A percentile compares a stretch with the other conserved stretches of the same genome.
These are phyloP conservation scores for Malassezia arunalokei DNA, from an alignment of 1,284 basidiomycete genomes.

Conservation along the genomic window DNA sequence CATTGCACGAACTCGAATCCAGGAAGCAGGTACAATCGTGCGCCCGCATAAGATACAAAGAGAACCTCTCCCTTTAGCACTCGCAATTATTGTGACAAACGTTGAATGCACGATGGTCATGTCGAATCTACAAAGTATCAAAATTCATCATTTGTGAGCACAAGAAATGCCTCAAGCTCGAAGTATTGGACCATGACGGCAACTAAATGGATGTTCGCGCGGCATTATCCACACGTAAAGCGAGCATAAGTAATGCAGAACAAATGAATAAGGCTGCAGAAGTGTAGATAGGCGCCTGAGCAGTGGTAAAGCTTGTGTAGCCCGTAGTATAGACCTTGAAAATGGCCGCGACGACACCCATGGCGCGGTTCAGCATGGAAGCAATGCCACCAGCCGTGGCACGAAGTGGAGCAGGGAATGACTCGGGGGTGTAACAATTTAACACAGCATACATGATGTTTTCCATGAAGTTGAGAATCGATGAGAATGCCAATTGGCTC, in stretches of 20 bases:
- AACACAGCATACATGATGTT: slow-evolving; percentile 37
- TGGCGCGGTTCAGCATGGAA: slow-evolving; percentile 34
- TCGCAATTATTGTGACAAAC: too few species aligned
- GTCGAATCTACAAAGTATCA: too few species aligned
- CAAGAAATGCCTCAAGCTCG: too few species aligned
- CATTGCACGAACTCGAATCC: too few species aligned
- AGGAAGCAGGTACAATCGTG: too few species aligned
- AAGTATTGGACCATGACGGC: too few species aligned
- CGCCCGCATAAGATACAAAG: too few species aligned
- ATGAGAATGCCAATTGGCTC: slow-evolving; percentile 36
- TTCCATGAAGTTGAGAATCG: slow-evolving; percentile 28
- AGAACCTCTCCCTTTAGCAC: too few species aligned
- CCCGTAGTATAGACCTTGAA: slow-evolving; percentile 38
- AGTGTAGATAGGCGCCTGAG: slow-evolving; percentile 26
- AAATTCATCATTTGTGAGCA: too few species aligned
- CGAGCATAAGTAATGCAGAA: slow-evolving; percentile 28
- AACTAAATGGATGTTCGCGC: slow-evolving; percentile 9
- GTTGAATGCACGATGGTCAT: too few species aligned
- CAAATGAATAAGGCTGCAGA: slow-evolving; percentile 34
- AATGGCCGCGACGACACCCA: slow-evolving; percentile 38
- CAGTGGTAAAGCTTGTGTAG: slow-evolving; percentile 16
- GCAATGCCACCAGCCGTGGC: slow-evolving; percentile 43
- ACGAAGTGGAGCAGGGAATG: slow-evolving; percentile 40
- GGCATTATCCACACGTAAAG: slow-evolving; percentile 28
- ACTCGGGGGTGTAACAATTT: slow-evolving; percentile 39